Base-by-base conservation (phyloP, 2,329 filamentous ascomycete species). In the Tolypocladium cylindrosporum region DNA sequence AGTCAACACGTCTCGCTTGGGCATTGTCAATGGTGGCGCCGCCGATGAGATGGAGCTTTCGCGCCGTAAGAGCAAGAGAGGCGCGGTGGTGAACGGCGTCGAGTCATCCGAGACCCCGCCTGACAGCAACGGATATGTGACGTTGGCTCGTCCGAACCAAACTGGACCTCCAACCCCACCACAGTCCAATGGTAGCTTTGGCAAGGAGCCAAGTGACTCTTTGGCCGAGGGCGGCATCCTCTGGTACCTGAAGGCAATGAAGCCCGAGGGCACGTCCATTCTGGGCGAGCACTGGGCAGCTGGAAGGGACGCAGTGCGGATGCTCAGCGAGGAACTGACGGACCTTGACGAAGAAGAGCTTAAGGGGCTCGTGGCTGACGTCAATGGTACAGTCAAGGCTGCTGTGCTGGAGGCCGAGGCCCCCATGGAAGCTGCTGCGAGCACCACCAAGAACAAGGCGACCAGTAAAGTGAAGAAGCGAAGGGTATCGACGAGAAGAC, bases 321-420 rank as follows among this genome's bases (percentile, higher is more conserved):
- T 76, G 64, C 85, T 93, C 72, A 95, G 90, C 66, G 92, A 96
- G 71, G 90, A 93, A 64, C 79, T 97, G 27, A 95, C 89, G 58
- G 93, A 97, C 68, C 85, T 97, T 69, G 92, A 96, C 65, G 92
- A 97, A 63, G 91, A 95, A 55, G 90, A 93, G 73, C 78, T 96
- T 59, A 86, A 89, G 66, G 90, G 88, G 40, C 75, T 91, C 40
- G 79, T 75, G 40, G 76, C 78, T 54, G 80, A 82, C 62, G 75
- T 83, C 37, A 79, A 80, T 62, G 76, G 80, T 42, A 64, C 64
- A 36, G 67, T 69, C 31, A 59, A 61, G 41, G 65, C 69, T 3
- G 66, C 66, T 41, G 64, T 61, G 24, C 61, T 68, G 45, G 67
- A 70, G 51, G 61, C 57, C 19, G 63, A 67, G 27, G 63, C 58